Evolutionary conservation across 768 basidiomycete genomes (phyloP), one percentile per base, ranked within the genome.

Genomic region (Lactifluus volemus): DNA sequence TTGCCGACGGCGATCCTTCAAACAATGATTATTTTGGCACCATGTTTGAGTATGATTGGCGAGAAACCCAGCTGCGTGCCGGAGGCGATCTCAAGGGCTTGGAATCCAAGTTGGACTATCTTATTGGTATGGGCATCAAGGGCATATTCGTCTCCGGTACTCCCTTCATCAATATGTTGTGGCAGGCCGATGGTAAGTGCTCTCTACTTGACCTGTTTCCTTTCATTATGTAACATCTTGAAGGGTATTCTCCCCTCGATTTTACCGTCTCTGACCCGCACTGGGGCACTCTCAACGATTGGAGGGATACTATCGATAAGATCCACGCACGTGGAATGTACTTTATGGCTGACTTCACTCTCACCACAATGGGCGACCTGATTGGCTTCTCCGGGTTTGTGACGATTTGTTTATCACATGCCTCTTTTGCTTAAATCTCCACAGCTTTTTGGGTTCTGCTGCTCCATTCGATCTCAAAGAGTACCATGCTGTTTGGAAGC

Each of bases 181-280:
- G 93, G 93, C 88, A 94, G 70, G 88, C 92, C 4, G 93, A 96
- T 80, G 92, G 93, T 94, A 56, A 70, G 92, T 82, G 29, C 2
- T 25, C 45, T 53, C 29, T 39, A 25, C 25, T 25, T 47, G 49
- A 19, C 39, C 41, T 12, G 41, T 42, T 55, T 48, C 38, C 11
- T 48, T 44, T 44, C 32, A 55, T 32, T 9, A 65, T 58, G 58
- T 34, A 32, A 49, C 52, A 50, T 51, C 53, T 63, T 59, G 41
- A 59, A 91, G 92, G 92, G 73, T 96, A 96, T 71, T 97, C 94
- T 21, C 90, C 93, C 4, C 79, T 97, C 62, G 94, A 97, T 71
- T 92, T 96, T 67, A 85, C 84, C 53, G 84, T 95, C 6, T 74
- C 93, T 41, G 94, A 97, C 73, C 94, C 94, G 42, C 94, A 97